phyloP scores from a whole-genome alignment of 2,329 filamentous ascomycete species.

The Microsporum audouinii region DNA sequence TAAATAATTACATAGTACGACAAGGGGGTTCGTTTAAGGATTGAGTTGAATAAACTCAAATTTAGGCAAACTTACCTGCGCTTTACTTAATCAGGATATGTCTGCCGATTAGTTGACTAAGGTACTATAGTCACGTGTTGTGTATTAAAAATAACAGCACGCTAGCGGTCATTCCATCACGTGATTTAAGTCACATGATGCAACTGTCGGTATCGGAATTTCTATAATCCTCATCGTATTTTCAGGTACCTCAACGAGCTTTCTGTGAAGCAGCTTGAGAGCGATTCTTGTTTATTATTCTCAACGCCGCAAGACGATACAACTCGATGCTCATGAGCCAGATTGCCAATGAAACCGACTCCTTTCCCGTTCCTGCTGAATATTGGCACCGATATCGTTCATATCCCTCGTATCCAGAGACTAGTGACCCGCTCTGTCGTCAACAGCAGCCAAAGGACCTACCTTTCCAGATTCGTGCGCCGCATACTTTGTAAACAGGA shows the following conservation, averaged over 20 bases:
- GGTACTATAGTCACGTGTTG: neutral
- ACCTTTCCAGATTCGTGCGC: constrained; percentile 44
- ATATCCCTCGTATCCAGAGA: constrained; percentile 51
- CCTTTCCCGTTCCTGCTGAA: constrained; percentile 55
- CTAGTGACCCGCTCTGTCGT: constrained; percentile 42
- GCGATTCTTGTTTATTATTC: no score
- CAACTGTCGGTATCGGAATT: no score
- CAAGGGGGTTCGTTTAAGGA: neutral
- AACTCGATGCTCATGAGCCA: no score
- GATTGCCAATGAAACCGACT: constrained; percentile 22
- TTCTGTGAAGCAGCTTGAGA: no score
- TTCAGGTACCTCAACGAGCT: no score
- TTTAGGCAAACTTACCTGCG: neutral
- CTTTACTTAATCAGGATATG: neutral
- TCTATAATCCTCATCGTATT: no score
- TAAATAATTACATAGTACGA: neutral
- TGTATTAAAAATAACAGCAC: no score
- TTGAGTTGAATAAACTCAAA: neutral
- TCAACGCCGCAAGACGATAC: no score
- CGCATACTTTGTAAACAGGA: constrained; percentile 35
- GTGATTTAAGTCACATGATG: no score
- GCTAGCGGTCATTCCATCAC: no score
- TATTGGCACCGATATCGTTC: constrained; percentile 71
- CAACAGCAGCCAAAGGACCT: constrained; percentile 23
- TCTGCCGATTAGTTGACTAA: neutral